Evolutionary conservation across 768 basidiomycete genomes (phyloP).

Genomic region (Leccinellum luteum): DNA sequence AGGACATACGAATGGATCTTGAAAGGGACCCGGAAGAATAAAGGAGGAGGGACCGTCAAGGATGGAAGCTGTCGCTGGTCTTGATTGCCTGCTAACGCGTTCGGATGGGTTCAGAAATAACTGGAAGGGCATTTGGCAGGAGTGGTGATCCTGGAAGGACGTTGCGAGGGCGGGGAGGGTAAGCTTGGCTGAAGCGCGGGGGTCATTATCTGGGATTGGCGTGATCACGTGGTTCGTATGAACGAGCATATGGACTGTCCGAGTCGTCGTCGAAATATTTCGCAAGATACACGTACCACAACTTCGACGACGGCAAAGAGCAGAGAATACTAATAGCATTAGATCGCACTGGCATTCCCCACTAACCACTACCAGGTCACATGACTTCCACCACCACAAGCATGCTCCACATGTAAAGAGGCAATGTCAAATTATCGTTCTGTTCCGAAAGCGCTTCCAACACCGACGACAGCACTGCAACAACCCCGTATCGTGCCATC

Average conservation of each 20-base stretch:
- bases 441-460: slow-evolving; percentile 93
- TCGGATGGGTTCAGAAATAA: slow-evolving; percentile 30
- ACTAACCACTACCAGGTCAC: slow-evolving; percentile 24
- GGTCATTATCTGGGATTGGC: slow-evolving; percentile 25
- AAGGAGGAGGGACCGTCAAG: slow-evolving; percentile 39
- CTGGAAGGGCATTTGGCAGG: slow-evolving; percentile 34
- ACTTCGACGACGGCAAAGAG: neutral
- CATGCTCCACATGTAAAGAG: slow-evolving; percentile 94
- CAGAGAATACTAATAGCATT: neutral
- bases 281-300: neutral
- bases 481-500: slow-evolving; percentile 64
- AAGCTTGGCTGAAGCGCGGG: slow-evolving; percentile 6
- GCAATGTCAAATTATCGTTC: slow-evolving; percentile 96
- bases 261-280: neutral
- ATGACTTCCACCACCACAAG: slow-evolving; percentile 51
- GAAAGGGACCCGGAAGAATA: slow-evolving; percentile 39
- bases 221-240: slow-evolving; percentile 26
- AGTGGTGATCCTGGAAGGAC: slow-evolving; percentile 19
- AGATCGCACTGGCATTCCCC: slow-evolving; percentile 12
- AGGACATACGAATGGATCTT: slow-evolving; percentile 8
- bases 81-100: slow-evolving; percentile 28
- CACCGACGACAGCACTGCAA: slow-evolving; percentile 61
- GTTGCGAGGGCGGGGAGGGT: slow-evolving; percentile 19
- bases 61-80: slow-evolving; percentile 45
- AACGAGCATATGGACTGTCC: neutral